A percentile compares a stretch with the other conserved stretches of the same genome.
Conservation (phyloP, 805 yeast species). For the Wickerhamiella cacticola region DNA sequence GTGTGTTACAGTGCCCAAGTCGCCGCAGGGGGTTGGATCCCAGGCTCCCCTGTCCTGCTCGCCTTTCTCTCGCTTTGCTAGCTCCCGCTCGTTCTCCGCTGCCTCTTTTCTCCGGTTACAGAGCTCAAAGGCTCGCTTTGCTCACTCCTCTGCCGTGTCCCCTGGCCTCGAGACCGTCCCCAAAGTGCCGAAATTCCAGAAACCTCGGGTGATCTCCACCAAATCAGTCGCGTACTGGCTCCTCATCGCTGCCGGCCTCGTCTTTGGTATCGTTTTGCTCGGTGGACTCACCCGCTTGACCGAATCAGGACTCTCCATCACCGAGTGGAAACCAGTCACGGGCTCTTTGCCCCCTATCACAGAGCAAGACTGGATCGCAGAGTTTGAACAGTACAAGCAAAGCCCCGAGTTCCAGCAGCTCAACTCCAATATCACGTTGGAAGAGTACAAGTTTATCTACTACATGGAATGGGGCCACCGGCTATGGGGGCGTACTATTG, state of each 20-base stretch:
- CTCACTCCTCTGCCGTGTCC: background rate
- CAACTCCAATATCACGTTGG: conserved; percentile 78
- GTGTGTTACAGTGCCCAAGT: no score
- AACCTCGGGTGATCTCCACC: conserved; percentile 33
- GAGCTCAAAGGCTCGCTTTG: no score
- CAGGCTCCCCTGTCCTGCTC: no score
- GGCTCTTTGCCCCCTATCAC: conserved; percentile 84
- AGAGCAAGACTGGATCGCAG: conserved; percentile 73
- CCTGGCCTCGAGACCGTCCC: conserved; percentile 20
- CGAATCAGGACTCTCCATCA: conserved; percentile 89
- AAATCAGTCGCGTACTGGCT: conserved; percentile 76
- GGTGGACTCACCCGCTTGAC: conserved; percentile 95
- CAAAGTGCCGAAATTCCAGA: conserved; percentile 12
- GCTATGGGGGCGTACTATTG: conserved; percentile 82
- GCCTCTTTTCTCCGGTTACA: no score
- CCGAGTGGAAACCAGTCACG: conserved; percentile 97
- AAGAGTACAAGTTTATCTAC: conserved; percentile 89
- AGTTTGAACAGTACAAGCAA: conserved; percentile 64
- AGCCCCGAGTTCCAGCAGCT: conserved; percentile 87
- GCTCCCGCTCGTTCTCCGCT: no score
- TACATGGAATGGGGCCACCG: conserved; percentile 98
- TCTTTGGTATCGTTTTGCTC: conserved; percentile 88
- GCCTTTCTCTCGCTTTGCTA: no score
- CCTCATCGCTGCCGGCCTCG: conserved; percentile 72
- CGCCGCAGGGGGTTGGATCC: no score